A percentile compares a stretch with the other conserved stretches of the same genome.
These are phyloP conservation scores for Colletotrichum higginsianum DNA, from an alignment of 2,329 filamentous ascomycete genomes.

Conservation along the genomic window DNA sequence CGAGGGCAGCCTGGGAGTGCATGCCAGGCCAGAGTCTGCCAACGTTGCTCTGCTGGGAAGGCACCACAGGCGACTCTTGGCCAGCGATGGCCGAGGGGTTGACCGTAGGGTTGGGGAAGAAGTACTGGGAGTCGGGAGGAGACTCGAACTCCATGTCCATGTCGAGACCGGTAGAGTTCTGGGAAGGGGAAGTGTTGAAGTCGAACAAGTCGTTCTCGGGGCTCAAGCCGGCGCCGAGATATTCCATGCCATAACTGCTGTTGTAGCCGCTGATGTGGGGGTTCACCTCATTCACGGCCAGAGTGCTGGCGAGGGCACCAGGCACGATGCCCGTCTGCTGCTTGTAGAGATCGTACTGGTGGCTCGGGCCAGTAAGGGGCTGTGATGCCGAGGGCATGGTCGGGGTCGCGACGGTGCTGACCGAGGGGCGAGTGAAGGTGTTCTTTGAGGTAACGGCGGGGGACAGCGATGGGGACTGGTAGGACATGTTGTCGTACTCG, in stretches of 20 bases:
- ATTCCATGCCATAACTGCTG: constrained; percentile 64
- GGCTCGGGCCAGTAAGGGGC: constrained; percentile 84
- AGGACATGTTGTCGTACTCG: constrained; percentile 74
- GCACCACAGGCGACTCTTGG: constrained; percentile 67
- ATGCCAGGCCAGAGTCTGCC: constrained; percentile 92
- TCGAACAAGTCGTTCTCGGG: constrained; percentile 79
- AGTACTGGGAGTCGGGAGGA: constrained; percentile 71
- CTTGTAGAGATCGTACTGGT: constrained; percentile 95
- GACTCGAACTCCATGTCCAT: constrained; percentile 75
- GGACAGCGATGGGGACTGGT: constrained; percentile 73
- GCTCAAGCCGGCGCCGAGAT: constrained; percentile 67
- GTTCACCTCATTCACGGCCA: constrained; percentile 79
- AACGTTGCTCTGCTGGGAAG: constrained; percentile 67
- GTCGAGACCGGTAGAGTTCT: constrained; percentile 72
- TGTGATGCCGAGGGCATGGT: constrained; percentile 66
- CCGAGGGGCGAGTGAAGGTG: constrained; percentile 65
- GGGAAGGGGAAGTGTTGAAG: constrained; percentile 78
- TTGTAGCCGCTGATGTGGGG: constrained; percentile 69
- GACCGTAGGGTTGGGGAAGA: constrained; percentile 72
- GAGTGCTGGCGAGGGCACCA: constrained; percentile 84
- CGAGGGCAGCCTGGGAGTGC: constrained; percentile 89
- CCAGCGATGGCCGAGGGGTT: constrained; percentile 81
- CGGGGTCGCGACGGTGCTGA: constrained; percentile 69
- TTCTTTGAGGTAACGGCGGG: constrained; percentile 68
- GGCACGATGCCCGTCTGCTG: constrained; percentile 95